Evolutionary conservation across 805 yeast genomes (phyloP).

Genomic region (Kazachstania psychrophila): DNA sequence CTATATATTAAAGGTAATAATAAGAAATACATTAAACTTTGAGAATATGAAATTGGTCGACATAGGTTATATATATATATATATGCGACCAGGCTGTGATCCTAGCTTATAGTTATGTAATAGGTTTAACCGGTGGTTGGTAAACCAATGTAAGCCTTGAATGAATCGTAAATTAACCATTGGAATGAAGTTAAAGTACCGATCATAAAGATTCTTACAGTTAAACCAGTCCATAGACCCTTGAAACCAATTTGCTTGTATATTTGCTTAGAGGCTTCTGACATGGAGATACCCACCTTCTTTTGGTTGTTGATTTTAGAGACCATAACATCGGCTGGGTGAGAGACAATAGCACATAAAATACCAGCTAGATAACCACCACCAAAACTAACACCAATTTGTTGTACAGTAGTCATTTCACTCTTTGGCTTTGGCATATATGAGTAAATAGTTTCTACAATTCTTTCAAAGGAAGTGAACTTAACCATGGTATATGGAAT

Average conservation of each 20-base stretch:
- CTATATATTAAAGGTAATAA: too few species aligned
- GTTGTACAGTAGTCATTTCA: conserved; percentile 63
- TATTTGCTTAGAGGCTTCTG: conserved; percentile 58
- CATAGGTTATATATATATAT: background rate
- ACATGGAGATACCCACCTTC: conserved; percentile 58
- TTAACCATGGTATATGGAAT: conserved; percentile 98
- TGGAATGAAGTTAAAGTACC: conserved; percentile 96
- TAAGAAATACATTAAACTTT: too few species aligned
- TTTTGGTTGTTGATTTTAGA: conserved; percentile 71
- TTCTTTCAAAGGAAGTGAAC: conserved; percentile 88
- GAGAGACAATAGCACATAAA: conserved; percentile 89
- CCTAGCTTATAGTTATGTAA: too few species aligned
- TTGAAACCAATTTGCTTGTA: conserved; percentile 75
- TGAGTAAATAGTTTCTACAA: conserved; percentile 71
- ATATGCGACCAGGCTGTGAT: background rate
- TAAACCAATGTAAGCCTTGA: conserved; percentile 87
- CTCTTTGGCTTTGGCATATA: conserved; percentile 63
- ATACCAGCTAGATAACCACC: conserved; percentile 98
- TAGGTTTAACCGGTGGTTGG: conserved; percentile 94
- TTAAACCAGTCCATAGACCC: conserved; percentile 93
- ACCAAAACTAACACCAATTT: conserved; percentile 88
- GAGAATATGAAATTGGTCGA: too few species aligned
- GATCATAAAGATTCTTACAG: conserved; percentile 91
- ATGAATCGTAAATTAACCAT: conserved; percentile 94
- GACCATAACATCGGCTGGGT: conserved; percentile 99